phyloP scores from a whole-genome alignment of 192 early-diverging fungal genomes.

The Coemansia sp. region DNA sequence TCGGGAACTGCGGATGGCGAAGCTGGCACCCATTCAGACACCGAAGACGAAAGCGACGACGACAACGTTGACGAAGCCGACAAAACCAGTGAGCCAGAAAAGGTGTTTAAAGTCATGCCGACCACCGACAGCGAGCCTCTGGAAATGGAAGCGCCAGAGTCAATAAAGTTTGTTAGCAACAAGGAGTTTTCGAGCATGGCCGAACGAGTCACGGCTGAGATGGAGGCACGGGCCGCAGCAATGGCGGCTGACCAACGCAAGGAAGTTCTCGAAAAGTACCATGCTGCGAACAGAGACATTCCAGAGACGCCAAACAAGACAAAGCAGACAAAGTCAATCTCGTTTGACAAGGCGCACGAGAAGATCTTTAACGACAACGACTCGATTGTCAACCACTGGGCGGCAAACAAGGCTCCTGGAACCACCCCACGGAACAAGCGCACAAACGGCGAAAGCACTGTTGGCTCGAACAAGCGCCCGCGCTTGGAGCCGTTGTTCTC shows the following conservation, averaged over 20 bases:
- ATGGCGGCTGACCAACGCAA: slow-evolving; percentile 33
- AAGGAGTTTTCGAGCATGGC: slow-evolving; percentile 20
- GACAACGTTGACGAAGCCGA: slow-evolving; percentile 1
- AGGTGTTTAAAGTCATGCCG: slow-evolving; percentile 28
- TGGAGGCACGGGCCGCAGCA: slow-evolving; percentile 32
- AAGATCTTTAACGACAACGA: slow-evolving; percentile 41
- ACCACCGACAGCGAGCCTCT: slow-evolving; percentile 2
- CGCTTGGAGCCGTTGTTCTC: slow-evolving; percentile 36
- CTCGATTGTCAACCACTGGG: slow-evolving; percentile 50
- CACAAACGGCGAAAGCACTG: not conserved
- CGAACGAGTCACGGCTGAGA: slow-evolving; percentile 30
- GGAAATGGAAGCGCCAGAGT: slow-evolving; percentile 21
- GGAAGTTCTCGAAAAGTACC: slow-evolving; percentile 18
- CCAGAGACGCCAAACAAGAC: slow-evolving; percentile 17
- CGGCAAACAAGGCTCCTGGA: slow-evolving; percentile 29
- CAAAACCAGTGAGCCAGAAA: slow-evolving; percentile 1
- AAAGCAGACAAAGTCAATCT: slow-evolving; percentile 17
- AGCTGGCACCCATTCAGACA: not conserved
- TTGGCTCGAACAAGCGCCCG: slow-evolving; percentile 37
- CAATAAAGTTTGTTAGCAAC: slow-evolving; percentile 5
- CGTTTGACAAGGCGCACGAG: slow-evolving; percentile 40
- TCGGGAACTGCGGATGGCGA: not conserved
- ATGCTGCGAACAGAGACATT: slow-evolving; percentile 2
- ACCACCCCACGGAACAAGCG: slow-evolving; percentile 45
- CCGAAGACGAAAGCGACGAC: slow-evolving; percentile 11